Conservation (phyloP, 495 filamentous ascomycete species). For the Xylaria nigripes region DNA sequence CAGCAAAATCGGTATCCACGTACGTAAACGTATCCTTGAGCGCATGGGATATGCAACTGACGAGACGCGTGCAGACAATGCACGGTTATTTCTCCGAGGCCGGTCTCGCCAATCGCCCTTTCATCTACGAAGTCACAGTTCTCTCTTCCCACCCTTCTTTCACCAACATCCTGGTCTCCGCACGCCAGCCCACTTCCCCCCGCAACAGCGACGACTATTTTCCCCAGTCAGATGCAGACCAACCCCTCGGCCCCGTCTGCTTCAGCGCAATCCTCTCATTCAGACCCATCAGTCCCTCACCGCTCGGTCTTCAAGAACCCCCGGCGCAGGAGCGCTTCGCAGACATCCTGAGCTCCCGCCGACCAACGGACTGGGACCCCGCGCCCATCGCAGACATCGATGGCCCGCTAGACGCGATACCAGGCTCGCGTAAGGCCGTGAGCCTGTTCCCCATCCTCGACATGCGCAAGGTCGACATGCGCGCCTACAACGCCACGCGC, state of each 20-base stretch:
- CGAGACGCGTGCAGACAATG: conserved; percentile 59
- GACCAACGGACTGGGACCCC: conserved; percentile 33
- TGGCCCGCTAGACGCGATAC: conserved; percentile 17
- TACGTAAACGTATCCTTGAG: no score
- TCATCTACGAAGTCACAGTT: conserved; percentile 49
- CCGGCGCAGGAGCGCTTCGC: conserved; percentile 32
- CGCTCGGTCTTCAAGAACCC: conserved; percentile 24
- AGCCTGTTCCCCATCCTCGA: conserved; percentile 51
- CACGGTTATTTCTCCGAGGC: conserved; percentile 58
- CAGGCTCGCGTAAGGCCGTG: conserved; percentile 16
- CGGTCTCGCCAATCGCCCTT: conserved; percentile 47
- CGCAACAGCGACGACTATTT: conserved; percentile 30
- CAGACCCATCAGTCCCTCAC: conserved; percentile 25
- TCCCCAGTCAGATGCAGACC: conserved; percentile 26
- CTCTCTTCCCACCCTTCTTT: conserved; percentile 50
- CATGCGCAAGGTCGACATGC: conserved; percentile 58
- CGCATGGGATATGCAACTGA: no score
- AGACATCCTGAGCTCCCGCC: conserved; percentile 24
- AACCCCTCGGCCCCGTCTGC: conserved; percentile 40
- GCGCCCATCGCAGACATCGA: conserved; percentile 36
- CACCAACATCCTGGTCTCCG: conserved; percentile 53
- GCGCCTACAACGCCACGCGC: conserved; percentile 41
- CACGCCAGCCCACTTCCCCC: conserved; percentile 35
- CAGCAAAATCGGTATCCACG: conserved; percentile 47
- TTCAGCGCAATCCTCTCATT: conserved; percentile 59